A percentile compares a stretch with the other conserved stretches of the same genome.
Conservation (phyloP, 441 rosid genomes). For the Manihot esculenta region DNA sequence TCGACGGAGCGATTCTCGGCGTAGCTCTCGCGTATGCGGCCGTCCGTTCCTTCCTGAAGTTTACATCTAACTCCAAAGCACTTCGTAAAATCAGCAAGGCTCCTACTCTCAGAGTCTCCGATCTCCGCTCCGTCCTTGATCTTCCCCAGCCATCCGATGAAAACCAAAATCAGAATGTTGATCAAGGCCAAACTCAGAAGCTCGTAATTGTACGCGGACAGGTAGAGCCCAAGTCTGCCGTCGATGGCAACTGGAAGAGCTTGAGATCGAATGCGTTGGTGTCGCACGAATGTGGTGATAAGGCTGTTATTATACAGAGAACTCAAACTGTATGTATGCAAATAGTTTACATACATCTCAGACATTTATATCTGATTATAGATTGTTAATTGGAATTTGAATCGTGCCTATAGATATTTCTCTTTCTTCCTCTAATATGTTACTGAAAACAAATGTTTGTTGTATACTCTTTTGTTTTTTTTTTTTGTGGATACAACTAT, state of each 20-base stretch:
- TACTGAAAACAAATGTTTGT: background rate
- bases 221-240: constrained; percentile 49
- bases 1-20: constrained; percentile 85
- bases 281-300: constrained; percentile 70
- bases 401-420: background rate
- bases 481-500: too few relatives aligned
- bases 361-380: background rate
- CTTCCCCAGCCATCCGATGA: constrained; percentile 35
- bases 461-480: too few relatives aligned
- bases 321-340: constrained; percentile 61
- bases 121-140: constrained; percentile 59
- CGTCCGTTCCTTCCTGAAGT: constrained; percentile 47
- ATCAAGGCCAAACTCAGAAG: background rate
- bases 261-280: constrained; percentile 41
- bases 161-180: constrained; percentile 11
- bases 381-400: background rate
- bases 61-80: constrained; percentile 49
- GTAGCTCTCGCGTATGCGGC: constrained; percentile 61
- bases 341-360: background rate
- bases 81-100: constrained; percentile 52
- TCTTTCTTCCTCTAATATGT: background rate
- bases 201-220: constrained; percentile 65
- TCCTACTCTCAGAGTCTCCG: constrained; percentile 48
- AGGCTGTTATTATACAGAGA: constrained; percentile 73
- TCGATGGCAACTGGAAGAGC: constrained; percentile 50